Evolutionary conservation across 2,329 filamentous ascomycete species (phyloP), one percentile per base, ranked within the genome.

Genomic region (Ascochyta viciae-villosae): DNA sequence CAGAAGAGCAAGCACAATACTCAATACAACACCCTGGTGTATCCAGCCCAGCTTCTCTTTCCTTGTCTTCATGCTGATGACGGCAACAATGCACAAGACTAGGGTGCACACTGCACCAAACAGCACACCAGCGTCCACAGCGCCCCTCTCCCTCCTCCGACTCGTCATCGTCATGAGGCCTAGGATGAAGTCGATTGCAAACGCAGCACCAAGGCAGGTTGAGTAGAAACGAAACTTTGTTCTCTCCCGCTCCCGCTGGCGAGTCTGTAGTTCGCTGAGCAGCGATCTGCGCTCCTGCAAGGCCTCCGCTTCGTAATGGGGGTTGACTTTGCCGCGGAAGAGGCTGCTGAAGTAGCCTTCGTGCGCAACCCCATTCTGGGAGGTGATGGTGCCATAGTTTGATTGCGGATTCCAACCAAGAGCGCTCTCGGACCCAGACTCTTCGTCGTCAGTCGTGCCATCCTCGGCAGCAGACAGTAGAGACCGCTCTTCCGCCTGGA

Each of bases 101-200:
- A 92, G 72, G 60, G 87, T 90, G 27, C 85, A 80, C 29, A 90
- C 81, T 15, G 89, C 86, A 9, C 89, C 90, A 37, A 91, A 80
- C 1, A 90, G 81, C 2, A 90, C 88, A 8, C 87, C 90, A 0
- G 85, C 85, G 65, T 93, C 89, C 3, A 94, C 90, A 72, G 91
- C 86, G n/a, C 86, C 81, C 4, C 84, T 81, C 62, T 89, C 81
- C 71, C 85, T 89, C 69, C 86, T 87, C 42, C 85, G 82, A 8
- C 89, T 90, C 1, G 90, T 90, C 13, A 80, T 77, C 29, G 90
- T 85, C 34, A 95, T 82, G 9, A 89, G 80, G 34, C 81, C 81
- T 0, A 89, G 85, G 29, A 94, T 82, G 43, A 83, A 73, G 33
- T 92, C 82, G 8, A 94, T 81, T 6, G 87, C 73, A 33, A 88